Percentiles rank a stretch among this genome's conserved stretches.
phyloP scores from a whole-genome alignment of 192 early-diverging fungal species.

The Coemansia nantahalensis region DNA sequence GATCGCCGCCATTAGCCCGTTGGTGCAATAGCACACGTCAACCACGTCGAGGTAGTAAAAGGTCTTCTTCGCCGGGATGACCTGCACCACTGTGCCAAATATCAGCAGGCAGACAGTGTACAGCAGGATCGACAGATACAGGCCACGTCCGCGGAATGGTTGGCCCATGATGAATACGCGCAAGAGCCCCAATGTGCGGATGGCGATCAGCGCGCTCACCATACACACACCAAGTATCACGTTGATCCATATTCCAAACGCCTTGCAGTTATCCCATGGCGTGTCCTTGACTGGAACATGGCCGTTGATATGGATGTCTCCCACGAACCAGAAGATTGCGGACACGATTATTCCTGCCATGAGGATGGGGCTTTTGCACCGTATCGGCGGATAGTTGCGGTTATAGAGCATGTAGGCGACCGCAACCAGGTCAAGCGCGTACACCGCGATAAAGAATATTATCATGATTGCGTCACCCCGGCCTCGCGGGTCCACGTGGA shows the following conservation, averaged over 20 bases:
- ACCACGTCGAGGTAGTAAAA: too few relatives aligned
- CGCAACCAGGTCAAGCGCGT: slow-evolving; percentile 20
- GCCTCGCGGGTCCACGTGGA: slow-evolving; percentile 16
- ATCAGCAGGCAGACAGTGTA: neutral
- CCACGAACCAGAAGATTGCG: slow-evolving; percentile 33
- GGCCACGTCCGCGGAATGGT: slow-evolving; percentile 10
- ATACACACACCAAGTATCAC: slow-evolving; percentile 27
- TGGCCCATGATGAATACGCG: too few relatives aligned
- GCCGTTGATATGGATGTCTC: slow-evolving; percentile 27
- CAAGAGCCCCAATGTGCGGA: too few relatives aligned
- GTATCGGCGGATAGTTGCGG: slow-evolving; percentile 39
- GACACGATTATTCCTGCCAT: slow-evolving; percentile 21
- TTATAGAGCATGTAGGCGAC: slow-evolving; percentile 23
- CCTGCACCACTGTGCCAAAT: too few relatives aligned
- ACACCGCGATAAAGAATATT: slow-evolving; percentile 5
- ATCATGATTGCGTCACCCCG: slow-evolving; percentile 12
- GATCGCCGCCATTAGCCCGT: too few relatives aligned
- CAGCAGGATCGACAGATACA: slow-evolving; percentile 27
- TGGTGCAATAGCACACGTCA: too few relatives aligned
- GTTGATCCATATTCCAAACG: slow-evolving; percentile 32
- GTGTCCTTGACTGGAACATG: too few relatives aligned
- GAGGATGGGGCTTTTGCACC: slow-evolving; percentile 24
- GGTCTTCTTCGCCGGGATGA: too few relatives aligned
- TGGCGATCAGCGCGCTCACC: slow-evolving; percentile 13
- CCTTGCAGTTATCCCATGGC: slow-evolving; percentile 14